Base-by-base conservation (phyloP, 2,329 filamentous ascomycete genomes). In the Grosmannia serpens region DNA sequence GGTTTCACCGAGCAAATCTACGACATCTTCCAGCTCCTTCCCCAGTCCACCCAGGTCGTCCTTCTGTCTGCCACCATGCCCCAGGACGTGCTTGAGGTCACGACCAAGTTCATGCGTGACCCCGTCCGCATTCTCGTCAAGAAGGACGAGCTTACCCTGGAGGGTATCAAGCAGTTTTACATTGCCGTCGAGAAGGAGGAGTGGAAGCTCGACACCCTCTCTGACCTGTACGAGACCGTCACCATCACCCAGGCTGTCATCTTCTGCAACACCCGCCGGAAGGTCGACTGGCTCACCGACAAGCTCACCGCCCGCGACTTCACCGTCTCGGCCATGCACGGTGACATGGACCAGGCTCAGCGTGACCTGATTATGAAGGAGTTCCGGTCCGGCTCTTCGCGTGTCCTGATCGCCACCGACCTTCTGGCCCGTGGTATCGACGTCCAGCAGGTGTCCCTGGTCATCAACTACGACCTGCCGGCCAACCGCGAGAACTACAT, bases 1-100 rank as follows among this genome's bases (percentile, higher is more conserved):
- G 94, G 94, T 83, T 99, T 99, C 86, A 96, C 91, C 70, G 94
- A 99, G 82, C 94, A 99, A 82, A 99, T 99, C 80, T 99, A 99
- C 84, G 94, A 99, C 77, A 95, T 99, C 79, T 99, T 96, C 87
- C 92, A 96, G 79, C 89, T 96, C 62, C 88, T 99, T 58, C 94
- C 94, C 60, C 94, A 96, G 79, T 91, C 90, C 64, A 99, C 92
- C 73, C 94, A 99, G 83, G 94, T 99, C 66, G 92, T 97, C 67
- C 89, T 99, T 60, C 86, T 99, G 59, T 97, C 94, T 61, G 94
- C 94, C 70, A 99, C 94, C 75, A 95, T 99, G 86, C 94, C 94
- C 70, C 91, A 96, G 82, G 94, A 99, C 73, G 94, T 99, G 63
- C 86, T 99, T 62, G 94, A 99, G 81, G 91, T 99, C 73, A 99